Evolutionary conservation across 2,329 filamentous ascomycete species (phyloP).

Genomic region (Fusarium stilboides): DNA sequence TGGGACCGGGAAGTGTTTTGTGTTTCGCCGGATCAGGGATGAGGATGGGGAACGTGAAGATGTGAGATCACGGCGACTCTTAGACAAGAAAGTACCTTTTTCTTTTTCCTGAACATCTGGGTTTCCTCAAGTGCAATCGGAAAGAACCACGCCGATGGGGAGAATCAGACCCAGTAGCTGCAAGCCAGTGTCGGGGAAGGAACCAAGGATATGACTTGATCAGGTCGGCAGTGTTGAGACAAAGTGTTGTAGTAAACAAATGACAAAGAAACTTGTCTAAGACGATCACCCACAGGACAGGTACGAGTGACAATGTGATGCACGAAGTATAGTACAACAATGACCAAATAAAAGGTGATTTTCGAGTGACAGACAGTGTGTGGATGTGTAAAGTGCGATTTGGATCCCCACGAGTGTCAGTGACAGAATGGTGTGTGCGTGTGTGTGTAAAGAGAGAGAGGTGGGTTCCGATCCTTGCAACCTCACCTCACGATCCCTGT

Average conservation of each 20-base stretch:
- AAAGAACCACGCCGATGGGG: neutral
- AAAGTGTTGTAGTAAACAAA: neutral
- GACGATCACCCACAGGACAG: neutral
- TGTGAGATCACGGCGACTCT: neutral
- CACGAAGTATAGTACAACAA: neutral
- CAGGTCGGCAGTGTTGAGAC: neutral
- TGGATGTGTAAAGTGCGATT: neutral
- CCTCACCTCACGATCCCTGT: conserved; percentile 8
- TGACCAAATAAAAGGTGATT: too few relatives aligned
- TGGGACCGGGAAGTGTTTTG: neutral
- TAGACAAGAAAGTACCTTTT: neutral
- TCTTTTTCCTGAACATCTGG: neutral
- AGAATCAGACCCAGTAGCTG: neutral
- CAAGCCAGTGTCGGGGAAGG: neutral
- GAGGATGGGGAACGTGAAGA: neutral
- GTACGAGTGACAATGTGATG: neutral
- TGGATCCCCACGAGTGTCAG: neutral
- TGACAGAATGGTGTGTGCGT: neutral
- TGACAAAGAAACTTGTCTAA: neutral
- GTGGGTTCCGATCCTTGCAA: conserved; percentile 3
- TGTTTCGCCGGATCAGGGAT: conserved; percentile 1
- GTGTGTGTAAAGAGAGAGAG: neutral
- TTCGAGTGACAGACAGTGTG: too few relatives aligned
- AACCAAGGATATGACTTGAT: neutral
- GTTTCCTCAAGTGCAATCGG: neutral